These are phyloP conservation scores for Tephrocybe sp. DNA, from an alignment of 768 basidiomycete genomes.

Conservation along the genomic window DNA sequence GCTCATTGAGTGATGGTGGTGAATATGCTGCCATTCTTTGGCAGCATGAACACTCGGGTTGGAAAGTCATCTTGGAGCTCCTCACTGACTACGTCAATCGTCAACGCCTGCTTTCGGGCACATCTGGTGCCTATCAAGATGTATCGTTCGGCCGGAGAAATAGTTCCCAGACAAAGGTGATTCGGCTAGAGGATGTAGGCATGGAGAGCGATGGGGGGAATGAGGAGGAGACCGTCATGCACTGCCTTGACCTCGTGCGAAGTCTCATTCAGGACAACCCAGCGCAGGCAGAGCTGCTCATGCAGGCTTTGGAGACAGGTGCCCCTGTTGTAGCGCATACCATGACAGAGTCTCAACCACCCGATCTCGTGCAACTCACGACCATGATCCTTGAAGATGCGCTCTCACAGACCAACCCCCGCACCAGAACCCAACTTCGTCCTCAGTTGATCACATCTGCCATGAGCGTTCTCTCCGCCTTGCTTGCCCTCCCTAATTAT, in stretches of 20 bases:
- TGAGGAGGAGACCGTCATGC: conserved; percentile 64
- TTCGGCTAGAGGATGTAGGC: conserved; percentile 67
- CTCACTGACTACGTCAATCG: conserved; percentile 73
- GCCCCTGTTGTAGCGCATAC: conserved; percentile 50
- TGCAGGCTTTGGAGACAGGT: conserved; percentile 64
- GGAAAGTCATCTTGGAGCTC: conserved; percentile 82
- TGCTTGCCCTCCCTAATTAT: conserved; percentile 70
- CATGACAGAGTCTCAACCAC: conserved; percentile 51
- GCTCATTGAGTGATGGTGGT: conserved; percentile 69
- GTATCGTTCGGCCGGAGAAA: conserved; percentile 51
- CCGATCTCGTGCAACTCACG: conserved; percentile 76
- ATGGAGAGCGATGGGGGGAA: conserved; percentile 63
- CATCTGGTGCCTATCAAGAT: conserved; percentile 41
- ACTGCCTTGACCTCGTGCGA: conserved; percentile 76
- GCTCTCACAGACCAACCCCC: conserved; percentile 51
- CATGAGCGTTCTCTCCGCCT: conserved; percentile 75
- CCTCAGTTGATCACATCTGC: conserved; percentile 74
- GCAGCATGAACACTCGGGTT: conserved; percentile 81
- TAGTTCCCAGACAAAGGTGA: conserved; percentile 34
- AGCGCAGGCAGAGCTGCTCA: conserved; percentile 56
- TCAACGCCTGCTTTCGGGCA: conserved; percentile 41
- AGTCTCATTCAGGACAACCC: conserved; percentile 74
- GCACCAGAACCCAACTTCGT: conserved; percentile 39
- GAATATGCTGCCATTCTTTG: conserved; percentile 74
- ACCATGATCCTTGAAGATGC: conserved; percentile 82